Evolutionary conservation across 441 rosid species (phyloP), one percentile per base, ranked within the genome.

Genomic region (Lepidium campestre): DNA sequence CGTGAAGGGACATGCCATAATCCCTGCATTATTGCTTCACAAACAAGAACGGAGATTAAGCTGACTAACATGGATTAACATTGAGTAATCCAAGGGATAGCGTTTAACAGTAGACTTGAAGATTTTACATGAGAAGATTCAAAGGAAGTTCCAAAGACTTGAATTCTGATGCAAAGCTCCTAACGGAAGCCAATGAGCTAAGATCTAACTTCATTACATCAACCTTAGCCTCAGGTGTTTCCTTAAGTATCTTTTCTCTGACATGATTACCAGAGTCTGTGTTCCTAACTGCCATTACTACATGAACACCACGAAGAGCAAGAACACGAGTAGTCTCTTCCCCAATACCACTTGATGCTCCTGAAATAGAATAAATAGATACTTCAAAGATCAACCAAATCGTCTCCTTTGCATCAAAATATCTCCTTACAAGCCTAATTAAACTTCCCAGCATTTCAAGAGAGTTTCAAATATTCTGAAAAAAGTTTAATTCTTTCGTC

Each of bases 331-430:
- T 49, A 5, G 95, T 86, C 75, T 84, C 95, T 36, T 74, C 47
- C 1, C 88, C 89, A 41, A 88, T 80, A 44, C 95, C 95, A 68
- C 88, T 86, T 15, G 95, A 84, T 54, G 86, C 88, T 71, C 90
- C 95, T 86, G 75, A 2, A 39, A 56, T 53, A 4, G 10, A 20
- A 60, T 49, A 18, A 20, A 50, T 4, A 31, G 0, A 39, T 40
- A 20, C 29, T 1, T 22, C 10, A 64, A 14, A 7, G 45, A 44
- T n/a, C 32, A 65, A 4, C 15, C 18, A 8, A 40, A 32, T 37
- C 59, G 36, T 49, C 25, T 36, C n/a, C 35, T 63, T 25, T 14
- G 7, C 20, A 35, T 47, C 57, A 62, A 34, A 2, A 34, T 59
- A 40, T 27, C 19, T 29, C 32, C 22, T 61, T 4, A 45, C 4